Base-by-base conservation (phyloP, 768 basidiomycete species). In the Artomyces pyxidatus region DNA sequence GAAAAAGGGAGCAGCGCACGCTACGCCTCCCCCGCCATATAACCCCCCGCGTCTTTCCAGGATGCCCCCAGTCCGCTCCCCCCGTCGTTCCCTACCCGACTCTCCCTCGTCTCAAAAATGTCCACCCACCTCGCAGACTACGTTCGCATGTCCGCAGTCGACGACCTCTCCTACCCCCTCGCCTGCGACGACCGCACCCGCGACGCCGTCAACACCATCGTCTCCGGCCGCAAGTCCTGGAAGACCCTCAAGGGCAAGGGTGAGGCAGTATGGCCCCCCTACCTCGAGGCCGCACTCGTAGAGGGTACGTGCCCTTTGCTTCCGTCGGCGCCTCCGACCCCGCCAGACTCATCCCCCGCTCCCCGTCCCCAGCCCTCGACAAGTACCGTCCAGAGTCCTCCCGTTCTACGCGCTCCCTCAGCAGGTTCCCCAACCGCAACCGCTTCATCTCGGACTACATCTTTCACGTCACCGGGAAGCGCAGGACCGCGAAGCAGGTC, bases 391-490 rank as follows among this genome's bases (percentile, higher is more conserved):
- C 85, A 26, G 78, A 81, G 52, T 81, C 86, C 58, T 82, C 81
- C 14, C 70, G 83, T 61, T 83, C 86, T 60, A 83, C 84, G 35
- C 71, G 82, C 47, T 75, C 83, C 16, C 74, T 88, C 3, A 84
- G 84, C 21, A 76, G 86, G 44, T 87, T 83, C 60, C 86, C 86
- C 30, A 78, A 84, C 74, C 73, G 86, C 49, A 88, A 88, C 65
- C 75, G 81, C 41, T 88, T 87, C 65, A 84, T 88, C 53, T 84
- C 85, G 45, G 83, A 88, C 55, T 81, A 83, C 65, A 87, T 88
- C 60, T 78, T 71, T 60, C 70, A 71, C 29, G 75, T 73, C 53
- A 88, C 86, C 0, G 83, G 85, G 21, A 80, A 82, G 62, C 71
- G 74, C 52, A 74, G 86, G 51, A 82, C 83, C 7, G 77, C 85